Evolutionary conservation across 345 rosid species (phyloP), one percentile per base, ranked within the genome.

Genomic region (Excoecaria cochinchinensis): DNA sequence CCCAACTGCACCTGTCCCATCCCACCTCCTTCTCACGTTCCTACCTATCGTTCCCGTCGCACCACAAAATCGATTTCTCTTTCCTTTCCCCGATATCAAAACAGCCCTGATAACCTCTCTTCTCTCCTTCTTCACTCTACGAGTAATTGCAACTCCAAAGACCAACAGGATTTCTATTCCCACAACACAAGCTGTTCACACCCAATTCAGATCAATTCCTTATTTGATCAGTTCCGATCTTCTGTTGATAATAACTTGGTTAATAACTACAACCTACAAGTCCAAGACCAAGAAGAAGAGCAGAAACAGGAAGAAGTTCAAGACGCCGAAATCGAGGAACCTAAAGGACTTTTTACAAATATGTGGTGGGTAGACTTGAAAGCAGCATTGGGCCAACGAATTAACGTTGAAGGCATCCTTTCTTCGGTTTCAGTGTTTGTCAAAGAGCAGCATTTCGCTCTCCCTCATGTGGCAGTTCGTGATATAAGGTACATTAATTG

Each of bases 351-450:
- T 90, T 89, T 82, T 82, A 78, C 94, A 78, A 91, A 82, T 89
- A 92, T 90, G 98, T 90, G 97, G 98, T 96, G 97, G 99, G 83
- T 86, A 53, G 97, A 96, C 71, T 76, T 96, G 77, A 93, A 85
- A 85, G 97, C 95, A 16, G 97, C 92, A 17, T 44, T 93, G 67
- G 98, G 99, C 61, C 99, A 96, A 84, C 86, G 97, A 67, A 83
- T 96, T 40, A 96, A 92, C 74, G 73, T 92, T 2, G 98, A 92
- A 74, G 99, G 98, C 42, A 87, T 96, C 63, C 86, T 89, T 38
- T 92, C 88, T 73, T 89, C 97, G 36, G 79, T 79, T 12, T 47
- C 85, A 10, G 90, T 93, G 36, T 73, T 96, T 16, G 72, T 82
- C 0, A 90, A 71, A 77, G 89, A 93, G 74, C 97, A 83, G 22